Evolutionary conservation across 441 rosid species (phyloP), one percentile per base, ranked within the genome.

Genomic region (Croton setiger): DNA sequence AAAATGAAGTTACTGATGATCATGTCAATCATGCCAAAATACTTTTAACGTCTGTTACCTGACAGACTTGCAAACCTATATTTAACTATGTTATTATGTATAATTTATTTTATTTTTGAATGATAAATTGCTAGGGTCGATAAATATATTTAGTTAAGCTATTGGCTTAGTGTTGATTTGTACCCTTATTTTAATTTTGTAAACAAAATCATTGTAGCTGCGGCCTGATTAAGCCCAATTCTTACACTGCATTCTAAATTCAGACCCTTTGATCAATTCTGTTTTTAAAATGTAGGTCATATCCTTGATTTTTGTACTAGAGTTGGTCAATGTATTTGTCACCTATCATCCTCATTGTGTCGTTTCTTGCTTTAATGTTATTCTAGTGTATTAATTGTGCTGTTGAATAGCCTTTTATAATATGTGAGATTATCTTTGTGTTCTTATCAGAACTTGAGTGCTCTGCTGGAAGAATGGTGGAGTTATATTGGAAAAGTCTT

Each of bases 401-500:
- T 35, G 45, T 63, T 66, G 27, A 73, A 55, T 69, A 61, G 36
- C 64, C 66, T 69, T 76, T 69, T 33, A 57, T 61, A 69, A 44
- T 64, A 63, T 18, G 27, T 73, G 64, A 43, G 71, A 71, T 12
- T 44, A 31, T 76, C 65, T 5, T 27, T 39, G 4, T 71, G 39
- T 73, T 75, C 75, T 67, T 77, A 56, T 14, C 84, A 96, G 99
- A 86, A 72, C 85, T 91, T 59, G 89, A 86, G 82, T 76, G 69
- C 74, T 79, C 73, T 75, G 86, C 88, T 20, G 73, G 86, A 57
- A 80, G 86, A 74, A 84, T 93, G 91, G 83, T 75, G 37, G 89
- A 91, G 80, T 77, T 88, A 75, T 91, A 82, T 72, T 87, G 91
- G 81, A 80, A 83, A 76, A 88, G 77, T 74, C 96, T 96, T 74